phyloP scores from a whole-genome alignment of 495 filamentous ascomycete species.

The Pseudevernia furfuracea region DNA sequence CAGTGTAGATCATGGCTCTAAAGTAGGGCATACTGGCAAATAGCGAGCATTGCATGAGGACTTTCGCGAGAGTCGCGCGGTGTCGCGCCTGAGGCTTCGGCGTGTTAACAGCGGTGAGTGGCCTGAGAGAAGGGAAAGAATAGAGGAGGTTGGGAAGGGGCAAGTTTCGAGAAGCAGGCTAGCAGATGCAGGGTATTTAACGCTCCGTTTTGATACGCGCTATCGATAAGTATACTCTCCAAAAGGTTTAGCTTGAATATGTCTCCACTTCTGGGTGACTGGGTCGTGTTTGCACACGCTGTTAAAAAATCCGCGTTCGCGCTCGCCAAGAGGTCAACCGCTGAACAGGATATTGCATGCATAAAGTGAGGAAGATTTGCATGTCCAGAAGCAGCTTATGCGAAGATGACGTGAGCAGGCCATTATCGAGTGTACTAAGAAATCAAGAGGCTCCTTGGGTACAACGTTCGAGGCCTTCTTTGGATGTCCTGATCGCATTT shows the following conservation, averaged over 20 bases:
- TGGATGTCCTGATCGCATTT: background rate
- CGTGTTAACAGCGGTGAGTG: slow-evolving; percentile 21
- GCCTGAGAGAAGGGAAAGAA: slow-evolving; percentile 13
- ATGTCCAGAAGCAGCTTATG: background rate
- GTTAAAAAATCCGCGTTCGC: background rate
- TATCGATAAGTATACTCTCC: background rate
- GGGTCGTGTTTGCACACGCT: background rate
- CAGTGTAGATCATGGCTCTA: slow-evolving; percentile 14
- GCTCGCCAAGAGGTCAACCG: slow-evolving; percentile 2
- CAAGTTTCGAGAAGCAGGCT: slow-evolving; percentile 9
- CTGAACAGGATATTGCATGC: background rate
- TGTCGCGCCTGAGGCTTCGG: slow-evolving; percentile 24
- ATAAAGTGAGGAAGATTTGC: background rate
- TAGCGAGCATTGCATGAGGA: background rate
- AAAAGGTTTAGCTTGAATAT: background rate
- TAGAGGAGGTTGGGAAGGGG: slow-evolving; percentile 19
- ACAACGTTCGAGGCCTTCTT: background rate
- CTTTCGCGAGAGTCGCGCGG: slow-evolving; percentile 20
- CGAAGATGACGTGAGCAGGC: background rate
- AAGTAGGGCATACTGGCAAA: background rate
- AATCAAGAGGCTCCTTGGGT: background rate
- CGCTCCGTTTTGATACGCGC: slow-evolving; percentile 7
- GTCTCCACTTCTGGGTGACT: no score
- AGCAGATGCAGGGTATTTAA: background rate
- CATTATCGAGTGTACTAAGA: background rate